A percentile compares a stretch with the other conserved stretches of the same genome.
phyloP scores from a whole-genome alignment of 2,329 filamentous ascomycete genomes.

The Hymenoscyphus fraxineus region DNA sequence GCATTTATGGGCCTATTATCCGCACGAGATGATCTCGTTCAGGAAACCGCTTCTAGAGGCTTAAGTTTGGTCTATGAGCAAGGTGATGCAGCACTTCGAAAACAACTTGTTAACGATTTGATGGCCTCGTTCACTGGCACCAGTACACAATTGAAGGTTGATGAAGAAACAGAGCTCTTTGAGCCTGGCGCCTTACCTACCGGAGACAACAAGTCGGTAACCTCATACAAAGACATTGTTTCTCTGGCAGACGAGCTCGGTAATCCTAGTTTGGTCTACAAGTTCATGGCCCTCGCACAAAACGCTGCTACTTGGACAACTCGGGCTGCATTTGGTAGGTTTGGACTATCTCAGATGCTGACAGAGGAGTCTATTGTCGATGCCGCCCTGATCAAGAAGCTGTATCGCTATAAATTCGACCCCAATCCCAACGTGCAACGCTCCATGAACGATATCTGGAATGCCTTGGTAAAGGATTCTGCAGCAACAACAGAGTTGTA shows the following conservation, averaged over 20 bases:
- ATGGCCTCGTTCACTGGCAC: constrained; percentile 84
- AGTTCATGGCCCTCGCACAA: constrained; percentile 95
- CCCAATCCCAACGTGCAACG: constrained; percentile 88
- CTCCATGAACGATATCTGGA: constrained; percentile 99
- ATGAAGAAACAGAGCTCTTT: constrained; percentile 87
- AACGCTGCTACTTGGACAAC: constrained; percentile 97
- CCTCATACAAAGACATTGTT: constrained; percentile 97
- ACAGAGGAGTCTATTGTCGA: constrained; percentile 78
- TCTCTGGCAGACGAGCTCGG: constrained; percentile 93
- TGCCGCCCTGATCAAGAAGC: constrained; percentile 90
- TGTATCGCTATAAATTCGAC: constrained; percentile 92
- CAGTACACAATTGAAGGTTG: constrained; percentile 73
- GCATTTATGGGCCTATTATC: constrained; percentile 85
- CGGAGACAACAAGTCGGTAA: constrained; percentile 82
- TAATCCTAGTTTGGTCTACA: constrained; percentile 93
- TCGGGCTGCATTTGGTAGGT: constrained; percentile 91
- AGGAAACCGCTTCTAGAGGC: constrained; percentile 90
- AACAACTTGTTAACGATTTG: constrained; percentile 80
- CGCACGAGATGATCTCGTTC: constrained; percentile 88
- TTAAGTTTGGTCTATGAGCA: constrained; percentile 92
- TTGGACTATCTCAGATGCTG: constrained; percentile 87
- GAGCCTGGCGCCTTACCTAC: constrained; percentile 87
- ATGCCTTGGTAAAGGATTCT: constrained; percentile 86
- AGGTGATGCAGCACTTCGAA: constrained; percentile 75
- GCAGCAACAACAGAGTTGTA: constrained; percentile 71